Evolutionary conservation across 148 eudicot genomes (phyloP).

Genomic region (Silene latifolia): DNA sequence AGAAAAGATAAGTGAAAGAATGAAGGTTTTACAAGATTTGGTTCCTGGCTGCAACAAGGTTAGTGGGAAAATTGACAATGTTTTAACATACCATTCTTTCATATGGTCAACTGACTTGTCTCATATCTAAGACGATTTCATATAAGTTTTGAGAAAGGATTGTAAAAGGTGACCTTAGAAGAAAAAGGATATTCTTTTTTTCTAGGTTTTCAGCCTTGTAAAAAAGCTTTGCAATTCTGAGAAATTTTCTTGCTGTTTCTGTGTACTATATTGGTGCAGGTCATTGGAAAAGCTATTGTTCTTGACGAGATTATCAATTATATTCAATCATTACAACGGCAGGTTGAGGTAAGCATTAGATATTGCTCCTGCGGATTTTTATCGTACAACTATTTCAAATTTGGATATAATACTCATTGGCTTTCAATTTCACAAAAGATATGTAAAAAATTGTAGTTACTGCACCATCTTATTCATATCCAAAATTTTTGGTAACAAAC

Average conservation of each 20-base stretch:
- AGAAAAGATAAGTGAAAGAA: conserved; percentile 95
- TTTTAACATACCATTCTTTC: too few species aligned
- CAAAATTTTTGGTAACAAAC: too few species aligned
- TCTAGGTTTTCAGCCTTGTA: not conserved
- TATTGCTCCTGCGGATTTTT: not conserved
- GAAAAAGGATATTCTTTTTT: not conserved
- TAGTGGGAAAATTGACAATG: not conserved
- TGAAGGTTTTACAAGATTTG: conserved; percentile 92
- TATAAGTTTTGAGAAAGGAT: not conserved
- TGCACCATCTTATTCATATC: too few species aligned
- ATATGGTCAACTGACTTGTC: too few species aligned
- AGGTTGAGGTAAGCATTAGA: conserved; percentile 57
- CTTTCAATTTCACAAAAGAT: too few species aligned
- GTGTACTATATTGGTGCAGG: conserved; percentile 36
- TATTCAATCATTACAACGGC: conserved; percentile 74
- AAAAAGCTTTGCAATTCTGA: not conserved
- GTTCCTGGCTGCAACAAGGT: conserved; percentile 98
- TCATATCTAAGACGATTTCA: too few species aligned
- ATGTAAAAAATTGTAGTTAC: too few species aligned
- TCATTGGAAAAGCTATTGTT: conserved; percentile 81
- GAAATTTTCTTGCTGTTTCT: not conserved
- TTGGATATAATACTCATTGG: too few species aligned
- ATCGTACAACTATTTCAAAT: too few species aligned
- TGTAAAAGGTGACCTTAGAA: not conserved
- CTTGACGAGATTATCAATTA: conserved; percentile 92